A percentile compares a stretch with the other conserved stretches of the same genome.
phyloP scores from a whole-genome alignment of 1,139 yeast species.

The Pneumocystis carinii region DNA sequence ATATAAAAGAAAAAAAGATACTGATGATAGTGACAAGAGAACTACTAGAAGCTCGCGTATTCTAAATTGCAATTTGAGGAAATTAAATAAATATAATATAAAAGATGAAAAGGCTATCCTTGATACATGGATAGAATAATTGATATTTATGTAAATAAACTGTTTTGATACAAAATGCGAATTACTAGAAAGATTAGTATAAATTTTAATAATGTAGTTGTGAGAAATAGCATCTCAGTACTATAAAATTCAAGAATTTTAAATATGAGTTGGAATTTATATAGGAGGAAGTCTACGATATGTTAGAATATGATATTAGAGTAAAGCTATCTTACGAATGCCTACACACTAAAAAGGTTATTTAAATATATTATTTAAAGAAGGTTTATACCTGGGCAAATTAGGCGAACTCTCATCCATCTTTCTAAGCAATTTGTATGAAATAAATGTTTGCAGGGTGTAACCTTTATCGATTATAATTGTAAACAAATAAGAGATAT shows the following conservation, averaged over 20 bases:
- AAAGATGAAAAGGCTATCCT: neutral
- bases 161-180: neutral
- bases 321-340: neutral
- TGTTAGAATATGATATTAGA: neutral
- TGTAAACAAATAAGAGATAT: neutral
- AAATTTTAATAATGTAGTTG: neutral
- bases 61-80: neutral
- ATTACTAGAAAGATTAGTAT: neutral
- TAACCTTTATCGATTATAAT: slow-evolving; percentile 1
- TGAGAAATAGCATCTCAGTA: slow-evolving; percentile 4
- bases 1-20: neutral
- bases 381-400: slow-evolving; percentile 2
- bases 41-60: neutral
- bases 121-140: neutral
- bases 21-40: neutral
- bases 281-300: slow-evolving; percentile 1
- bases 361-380: neutral
- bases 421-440: slow-evolving; percentile 2
- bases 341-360: neutral
- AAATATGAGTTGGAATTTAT: neutral
- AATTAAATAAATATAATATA: neutral
- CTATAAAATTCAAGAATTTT: neutral
- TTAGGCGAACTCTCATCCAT: slow-evolving; percentile 4
- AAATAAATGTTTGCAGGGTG: slow-evolving; percentile 6
- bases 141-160: neutral